These are phyloP conservation scores for Hysterium pulicare DNA, from an alignment of 2,329 filamentous ascomycete species.

Conservation along the genomic window DNA sequence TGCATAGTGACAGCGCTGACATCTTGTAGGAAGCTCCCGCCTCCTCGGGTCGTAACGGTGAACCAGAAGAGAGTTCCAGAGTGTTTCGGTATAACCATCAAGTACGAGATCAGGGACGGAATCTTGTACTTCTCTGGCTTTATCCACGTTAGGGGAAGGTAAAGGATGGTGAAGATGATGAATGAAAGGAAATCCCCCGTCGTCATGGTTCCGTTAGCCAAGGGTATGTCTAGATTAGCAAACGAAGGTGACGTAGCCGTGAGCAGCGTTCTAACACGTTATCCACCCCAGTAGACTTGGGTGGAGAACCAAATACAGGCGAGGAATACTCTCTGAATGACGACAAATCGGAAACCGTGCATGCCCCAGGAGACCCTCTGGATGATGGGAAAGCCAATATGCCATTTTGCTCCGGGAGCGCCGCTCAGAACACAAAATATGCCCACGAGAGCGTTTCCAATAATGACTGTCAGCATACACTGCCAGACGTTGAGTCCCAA, in stretches of 20 bases:
- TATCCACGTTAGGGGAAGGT: conserved; percentile 43
- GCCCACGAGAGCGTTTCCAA: conserved; percentile 39
- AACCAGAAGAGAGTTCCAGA: conserved; percentile 29
- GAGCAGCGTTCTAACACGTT: conserved; percentile 31
- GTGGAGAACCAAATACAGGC: conserved; percentile 39
- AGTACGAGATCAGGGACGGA: conserved; percentile 23
- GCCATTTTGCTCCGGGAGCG: conserved; percentile 39
- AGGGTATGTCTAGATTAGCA: conserved; percentile 33
- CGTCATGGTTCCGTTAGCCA: conserved; percentile 31
- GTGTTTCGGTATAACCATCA: conserved; percentile 31
- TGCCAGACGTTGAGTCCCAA: conserved; percentile 43
- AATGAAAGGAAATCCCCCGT: conserved; percentile 37
- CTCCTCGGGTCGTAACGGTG: conserved; percentile 13
- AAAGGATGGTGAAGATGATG: conserved; percentile 37
- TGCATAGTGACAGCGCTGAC: conserved; percentile 10
- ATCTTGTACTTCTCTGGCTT: conserved; percentile 41
- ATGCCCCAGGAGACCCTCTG: conserved; percentile 42
- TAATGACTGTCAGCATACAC: conserved; percentile 37
- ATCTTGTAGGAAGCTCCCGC: conserved; percentile 20
- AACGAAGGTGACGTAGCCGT: conserved; percentile 34
- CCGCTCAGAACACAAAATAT: conserved; percentile 36
- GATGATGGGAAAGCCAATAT: conserved; percentile 45
- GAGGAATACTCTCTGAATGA: conserved; percentile 42
- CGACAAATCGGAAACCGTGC: conserved; percentile 39
- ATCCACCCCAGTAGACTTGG: conserved; percentile 33